Percentiles rank a stretch among this genome's conserved stretches.
These are phyloP conservation scores for Irineochytrium annulatum DNA, from an alignment of 192 early-diverging fungal genomes.

Conservation along the genomic window DNA sequence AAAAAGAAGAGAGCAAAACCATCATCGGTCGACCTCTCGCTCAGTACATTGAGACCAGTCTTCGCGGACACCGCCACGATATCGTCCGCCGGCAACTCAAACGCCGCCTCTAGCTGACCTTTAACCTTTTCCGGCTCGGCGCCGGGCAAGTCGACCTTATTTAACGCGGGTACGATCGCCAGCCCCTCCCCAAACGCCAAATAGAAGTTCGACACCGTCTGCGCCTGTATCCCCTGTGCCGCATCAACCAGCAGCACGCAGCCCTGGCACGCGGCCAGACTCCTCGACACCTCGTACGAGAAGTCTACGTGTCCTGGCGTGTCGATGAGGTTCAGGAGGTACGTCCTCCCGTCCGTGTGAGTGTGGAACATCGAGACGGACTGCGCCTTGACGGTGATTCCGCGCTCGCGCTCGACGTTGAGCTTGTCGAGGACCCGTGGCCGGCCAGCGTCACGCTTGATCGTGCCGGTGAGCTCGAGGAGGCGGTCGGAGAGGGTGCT, in stretches of 20 bases:
- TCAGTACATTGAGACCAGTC: slow-evolving; percentile 47
- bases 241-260: slow-evolving; percentile 85
- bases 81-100: slow-evolving; percentile 71
- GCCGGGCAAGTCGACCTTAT: slow-evolving; percentile 79
- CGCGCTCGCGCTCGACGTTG: slow-evolving; percentile 90
- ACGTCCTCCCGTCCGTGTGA: slow-evolving; percentile 66
- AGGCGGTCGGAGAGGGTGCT: slow-evolving; percentile 87
- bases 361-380: slow-evolving; percentile 92
- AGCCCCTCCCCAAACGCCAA: slow-evolving; percentile 86
- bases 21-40: too few species aligned
- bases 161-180: slow-evolving; percentile 77
- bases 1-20: too few species aligned
- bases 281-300: slow-evolving; percentile 89
- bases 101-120: slow-evolving; percentile 77
- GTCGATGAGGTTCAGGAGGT: slow-evolving; percentile 93
- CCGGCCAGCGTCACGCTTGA: slow-evolving; percentile 62
- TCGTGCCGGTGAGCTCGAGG: slow-evolving; percentile 87
- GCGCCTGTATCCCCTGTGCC: slow-evolving; percentile 93
- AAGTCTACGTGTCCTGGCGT: slow-evolving; percentile 92
- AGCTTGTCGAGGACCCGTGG: slow-evolving; percentile 95
- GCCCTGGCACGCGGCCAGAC: slow-evolving; percentile 90
- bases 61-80: slow-evolving; percentile 78
- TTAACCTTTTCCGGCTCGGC: slow-evolving; percentile 77
- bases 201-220: slow-evolving; percentile 97
- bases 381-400: slow-evolving; percentile 98